Evolutionary conservation across 257 asterid species (phyloP), one percentile per base, ranked within the genome.

Genomic region (Linaria vulgaris): DNA sequence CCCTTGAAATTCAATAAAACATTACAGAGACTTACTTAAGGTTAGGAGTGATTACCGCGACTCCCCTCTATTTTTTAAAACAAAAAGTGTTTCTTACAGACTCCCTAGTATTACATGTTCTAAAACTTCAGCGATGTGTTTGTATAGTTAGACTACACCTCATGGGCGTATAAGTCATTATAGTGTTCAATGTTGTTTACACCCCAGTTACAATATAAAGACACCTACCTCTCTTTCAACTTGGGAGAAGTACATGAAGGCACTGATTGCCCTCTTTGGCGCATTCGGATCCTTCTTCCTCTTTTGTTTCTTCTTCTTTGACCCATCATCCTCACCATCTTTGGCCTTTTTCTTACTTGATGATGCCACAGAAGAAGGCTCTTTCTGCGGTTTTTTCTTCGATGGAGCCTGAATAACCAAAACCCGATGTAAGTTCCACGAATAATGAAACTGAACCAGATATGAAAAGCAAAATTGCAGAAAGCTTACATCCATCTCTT

Each of bases 251-350:
- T 68, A 83, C 99, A 92, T 89, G 65, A 87, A 92, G 72, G 95
- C 90, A 69, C 83, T 87, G 19, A 82, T 71, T 68, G 95, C 88
- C 76, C 88, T 83, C 76, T 89, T 92, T 23, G 97, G 97, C 50
- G 98, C 97, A 74, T 87, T 92, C 43, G 98, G 96, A 73, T 89
- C 97, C 81, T 83, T 92, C 66, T 92, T 88, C 91, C 83, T 87
- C 80, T 88, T 89, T 41, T 51, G 88, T 69, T 82, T 89, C 83
- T 81, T 92, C 87, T 82, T 89, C 78, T 83, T 85, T 13, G 69
- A 56, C 69, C 83, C 87, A 57, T 83, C 96, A 12, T 82, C 87
- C 5, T 81, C 89, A 13, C 72, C 84, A 60, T 83, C 94, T 63
- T 81, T 81, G n/a, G 79, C 51, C 56, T 82, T 90, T 67, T 85